phyloP scores from a whole-genome alignment of 2,329 filamentous ascomycete genomes.

The Diaporthe longicolla region DNA sequence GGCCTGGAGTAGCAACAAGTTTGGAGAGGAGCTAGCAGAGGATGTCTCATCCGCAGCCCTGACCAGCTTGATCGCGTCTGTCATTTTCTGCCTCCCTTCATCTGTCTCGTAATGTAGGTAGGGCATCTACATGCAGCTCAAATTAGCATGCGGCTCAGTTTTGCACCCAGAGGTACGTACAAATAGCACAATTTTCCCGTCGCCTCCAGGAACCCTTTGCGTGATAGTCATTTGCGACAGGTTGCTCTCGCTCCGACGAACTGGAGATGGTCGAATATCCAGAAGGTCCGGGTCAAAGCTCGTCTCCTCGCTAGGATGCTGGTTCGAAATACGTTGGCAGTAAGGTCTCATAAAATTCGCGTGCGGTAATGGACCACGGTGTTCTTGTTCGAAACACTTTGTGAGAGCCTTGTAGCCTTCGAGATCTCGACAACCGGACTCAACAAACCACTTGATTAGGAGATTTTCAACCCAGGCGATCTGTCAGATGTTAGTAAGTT shows the following conservation, averaged over 20 bases:
- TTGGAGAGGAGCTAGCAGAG: slow-evolving; percentile 49
- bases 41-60: slow-evolving; percentile 50
- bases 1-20: slow-evolving; percentile 62
- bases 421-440: slow-evolving; percentile 72
- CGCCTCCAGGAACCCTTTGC: slow-evolving; percentile 42
- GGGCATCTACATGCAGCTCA: slow-evolving; percentile 65
- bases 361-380: slow-evolving; percentile 70
- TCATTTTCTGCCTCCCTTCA: slow-evolving; percentile 68
- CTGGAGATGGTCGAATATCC: slow-evolving; percentile 40
- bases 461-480: slow-evolving; percentile 74
- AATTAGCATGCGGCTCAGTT: not conserved
- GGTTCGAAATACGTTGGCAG: slow-evolving; percentile 63
- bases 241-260: slow-evolving; percentile 44
- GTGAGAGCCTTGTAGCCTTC: slow-evolving; percentile 75
- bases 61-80: slow-evolving; percentile 60
- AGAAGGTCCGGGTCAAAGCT: slow-evolving; percentile 33
- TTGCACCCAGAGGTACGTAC: not conserved
- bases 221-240: slow-evolving; percentile 44
- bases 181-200: slow-evolving; percentile 51
- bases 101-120: slow-evolving; percentile 77
- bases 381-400: slow-evolving; percentile 73
- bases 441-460: slow-evolving; percentile 75
- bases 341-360: slow-evolving; percentile 74
- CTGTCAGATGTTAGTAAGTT: slow-evolving; percentile 20
- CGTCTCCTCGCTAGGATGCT: slow-evolving; percentile 48